Evolutionary conservation across 2,329 filamentous ascomycete genomes (phyloP).

Genomic region (Hypoxylon sp.): DNA sequence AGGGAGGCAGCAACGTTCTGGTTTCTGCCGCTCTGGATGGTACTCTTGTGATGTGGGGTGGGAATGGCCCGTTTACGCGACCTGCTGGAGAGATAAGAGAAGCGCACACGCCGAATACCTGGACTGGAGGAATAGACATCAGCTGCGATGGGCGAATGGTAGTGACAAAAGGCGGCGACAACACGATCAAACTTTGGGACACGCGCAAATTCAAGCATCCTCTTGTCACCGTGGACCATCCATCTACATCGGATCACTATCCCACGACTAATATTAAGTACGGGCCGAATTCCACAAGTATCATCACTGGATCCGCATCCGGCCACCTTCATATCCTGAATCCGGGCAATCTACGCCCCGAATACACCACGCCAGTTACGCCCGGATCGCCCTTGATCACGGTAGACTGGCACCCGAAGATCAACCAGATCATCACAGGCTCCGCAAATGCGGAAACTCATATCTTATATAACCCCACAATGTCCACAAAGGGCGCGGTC

Average conservation of each 20-base stretch:
- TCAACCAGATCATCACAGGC: slow-evolving; percentile 96
- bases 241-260: slow-evolving; percentile 85
- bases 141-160: slow-evolving; percentile 91
- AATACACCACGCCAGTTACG: slow-evolving; percentile 90
- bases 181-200: slow-evolving; percentile 96
- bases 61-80: slow-evolving; percentile 85
- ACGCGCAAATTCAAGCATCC: slow-evolving; percentile 94
- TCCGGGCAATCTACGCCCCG: slow-evolving; percentile 86
- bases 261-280: slow-evolving; percentile 90
- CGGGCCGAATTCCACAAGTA: slow-evolving; percentile 82
- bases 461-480: slow-evolving; percentile 89
- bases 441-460: slow-evolving; percentile 92
- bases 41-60: slow-evolving; percentile 90
- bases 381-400: slow-evolving; percentile 84
- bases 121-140: slow-evolving; percentile 92
- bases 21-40: slow-evolving; percentile 89
- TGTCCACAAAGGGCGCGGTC: slow-evolving; percentile 83
- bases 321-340: slow-evolving; percentile 94
- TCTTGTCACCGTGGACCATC: slow-evolving; percentile 80
- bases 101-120: slow-evolving; percentile 84
- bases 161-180: slow-evolving; percentile 89
- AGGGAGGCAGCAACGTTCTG: slow-evolving; percentile 83
- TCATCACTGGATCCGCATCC: slow-evolving; percentile 87
- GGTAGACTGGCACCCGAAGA: slow-evolving; percentile 90
- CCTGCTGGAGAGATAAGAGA: slow-evolving; percentile 86